Evolutionary conservation across 306 rosid species (phyloP), one percentile per base, ranked within the genome.

Genomic region (Rosa chinensis): DNA sequence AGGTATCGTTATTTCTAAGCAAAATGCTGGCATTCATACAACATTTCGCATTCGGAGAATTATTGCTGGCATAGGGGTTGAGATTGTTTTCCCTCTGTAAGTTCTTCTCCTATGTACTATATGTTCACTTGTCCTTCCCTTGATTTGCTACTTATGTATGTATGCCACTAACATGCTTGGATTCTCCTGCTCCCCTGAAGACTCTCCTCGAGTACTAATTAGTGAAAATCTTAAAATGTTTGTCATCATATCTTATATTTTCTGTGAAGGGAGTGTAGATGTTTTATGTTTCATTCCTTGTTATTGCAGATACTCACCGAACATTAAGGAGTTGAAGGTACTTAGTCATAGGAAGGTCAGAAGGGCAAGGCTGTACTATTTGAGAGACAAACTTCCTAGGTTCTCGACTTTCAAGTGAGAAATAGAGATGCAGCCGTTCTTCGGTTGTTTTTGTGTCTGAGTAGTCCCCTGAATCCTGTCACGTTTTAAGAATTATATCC

Each of bases 351-450:
- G 99, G 72, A 91, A 93, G 85, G 99, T 95, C 53, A 83, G 99
- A 86, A 89, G 97, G 82, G 99, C 99, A 23, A 93, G 92, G 75
- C 73, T 91, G 83, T 91, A 95, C 82, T 95, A 90, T 86, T 84
- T 93, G 77, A 89, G 97, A 83, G 93, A 95, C 88, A 93, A 95
- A 86, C 99, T 93, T 82, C 99, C 99, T 37, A 93, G 97, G 84
- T 86, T 95, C 59, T 95, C 98, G 62, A 95, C 96, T 78, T 91
- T 95, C 93, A 93, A 93, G 82, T 91, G 94, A 93, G 78, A 61
- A 74, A 73, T 12, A 4, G 63, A 18, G 39, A 53, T 43, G 50
- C 71, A n/a, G 77, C 74, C 59, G n/a, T 71, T 64, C 63, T 62
- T 67, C 53, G 17, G 69, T 77, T 13, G 25, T 66, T 76, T 81